Evolutionary conservation across 2,329 filamentous ascomycete species (phyloP).

Genomic region (Arthroderma sp.): DNA sequence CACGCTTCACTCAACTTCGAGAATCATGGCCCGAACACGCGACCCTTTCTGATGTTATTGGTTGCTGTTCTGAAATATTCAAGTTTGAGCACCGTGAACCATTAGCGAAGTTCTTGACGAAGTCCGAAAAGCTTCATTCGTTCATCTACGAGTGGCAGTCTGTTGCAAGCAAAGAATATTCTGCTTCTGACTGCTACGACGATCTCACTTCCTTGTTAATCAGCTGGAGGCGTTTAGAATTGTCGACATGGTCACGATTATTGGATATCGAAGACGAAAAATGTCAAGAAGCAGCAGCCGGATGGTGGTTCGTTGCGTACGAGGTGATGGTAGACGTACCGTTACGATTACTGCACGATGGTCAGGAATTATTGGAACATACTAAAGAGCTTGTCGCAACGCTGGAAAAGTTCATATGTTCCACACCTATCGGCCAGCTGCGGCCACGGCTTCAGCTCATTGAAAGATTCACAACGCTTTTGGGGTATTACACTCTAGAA

Average conservation of each 20-base stretch:
- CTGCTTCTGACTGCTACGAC: conserved; percentile 57
- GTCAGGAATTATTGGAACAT: conserved; percentile 49
- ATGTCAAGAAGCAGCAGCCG: conserved; percentile 62
- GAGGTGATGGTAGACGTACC: conserved; percentile 73
- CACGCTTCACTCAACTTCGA: conserved; percentile 58
- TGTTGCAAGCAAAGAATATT: conserved; percentile 71
- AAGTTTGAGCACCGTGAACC: conserved; percentile 68
- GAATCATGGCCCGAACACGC: conserved; percentile 57
- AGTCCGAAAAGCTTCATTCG: conserved; percentile 73
- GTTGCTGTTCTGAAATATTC: conserved; percentile 60
- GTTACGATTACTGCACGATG: conserved; percentile 48
- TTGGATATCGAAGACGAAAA: conserved; percentile 73
- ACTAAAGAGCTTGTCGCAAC: conserved; percentile 58
- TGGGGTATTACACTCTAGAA: conserved; percentile 48
- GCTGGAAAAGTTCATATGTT: conserved; percentile 65
- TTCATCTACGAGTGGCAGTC: conserved; percentile 90
- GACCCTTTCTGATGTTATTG: conserved; percentile 65
- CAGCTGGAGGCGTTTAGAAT: conserved; percentile 77
- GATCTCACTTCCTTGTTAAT: conserved; percentile 69
- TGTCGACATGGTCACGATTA: conserved; percentile 81
- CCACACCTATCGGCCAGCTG: conserved; percentile 72
- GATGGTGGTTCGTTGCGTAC: conserved; percentile 96
- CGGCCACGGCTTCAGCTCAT: conserved; percentile 59
- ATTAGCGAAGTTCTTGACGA: conserved; percentile 71
- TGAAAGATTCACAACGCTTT: conserved; percentile 46